These are phyloP conservation scores for Allium cepa DNA, from an alignment of 106 monocot genomes.

Conservation along the genomic window DNA sequence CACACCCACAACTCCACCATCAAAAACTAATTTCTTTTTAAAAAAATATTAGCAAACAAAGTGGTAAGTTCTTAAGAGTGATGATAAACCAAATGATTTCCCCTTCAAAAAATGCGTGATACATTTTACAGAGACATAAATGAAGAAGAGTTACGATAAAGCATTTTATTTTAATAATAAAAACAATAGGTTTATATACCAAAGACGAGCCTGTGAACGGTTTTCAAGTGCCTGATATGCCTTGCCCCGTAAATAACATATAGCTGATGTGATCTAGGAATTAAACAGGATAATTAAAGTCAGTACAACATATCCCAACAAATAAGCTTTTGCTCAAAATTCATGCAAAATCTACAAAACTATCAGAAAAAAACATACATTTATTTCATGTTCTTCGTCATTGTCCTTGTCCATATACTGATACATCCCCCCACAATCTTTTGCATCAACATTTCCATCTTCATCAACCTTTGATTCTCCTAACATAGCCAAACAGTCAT, in stretches of 20 bases:
- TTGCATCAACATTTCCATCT: constrained; percentile 44
- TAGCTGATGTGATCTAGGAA: constrained; percentile 31
- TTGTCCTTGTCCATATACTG: constrained; percentile 51
- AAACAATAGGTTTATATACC: constrained; percentile 20
- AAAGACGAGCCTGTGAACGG: constrained; percentile 65
- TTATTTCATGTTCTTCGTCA: constrained; percentile 68
- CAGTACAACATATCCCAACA: neutral
- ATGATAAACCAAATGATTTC: too few species aligned
- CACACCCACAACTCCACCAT: too few species aligned
- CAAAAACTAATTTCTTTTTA: too few species aligned
- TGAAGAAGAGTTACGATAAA: too few species aligned
- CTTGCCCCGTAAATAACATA: constrained; percentile 96
- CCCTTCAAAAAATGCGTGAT: too few species aligned
- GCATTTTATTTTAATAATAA: too few species aligned
- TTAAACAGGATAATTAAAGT: constrained; percentile 6
- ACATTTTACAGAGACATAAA: too few species aligned
- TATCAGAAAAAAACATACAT: constrained; percentile 20
- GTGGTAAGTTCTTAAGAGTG: too few species aligned
- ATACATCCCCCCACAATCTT: neutral
- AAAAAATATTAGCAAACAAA: too few species aligned
- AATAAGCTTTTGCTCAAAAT: too few species aligned
- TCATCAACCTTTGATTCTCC: constrained; percentile 72
- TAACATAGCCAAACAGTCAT: constrained; percentile 68
- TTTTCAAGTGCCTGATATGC: constrained; percentile 90
- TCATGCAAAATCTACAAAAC: neutral